Evolutionary conservation across 2,329 filamentous ascomycete species (phyloP).

Genomic region (Taxawa tesnikishii): DNA sequence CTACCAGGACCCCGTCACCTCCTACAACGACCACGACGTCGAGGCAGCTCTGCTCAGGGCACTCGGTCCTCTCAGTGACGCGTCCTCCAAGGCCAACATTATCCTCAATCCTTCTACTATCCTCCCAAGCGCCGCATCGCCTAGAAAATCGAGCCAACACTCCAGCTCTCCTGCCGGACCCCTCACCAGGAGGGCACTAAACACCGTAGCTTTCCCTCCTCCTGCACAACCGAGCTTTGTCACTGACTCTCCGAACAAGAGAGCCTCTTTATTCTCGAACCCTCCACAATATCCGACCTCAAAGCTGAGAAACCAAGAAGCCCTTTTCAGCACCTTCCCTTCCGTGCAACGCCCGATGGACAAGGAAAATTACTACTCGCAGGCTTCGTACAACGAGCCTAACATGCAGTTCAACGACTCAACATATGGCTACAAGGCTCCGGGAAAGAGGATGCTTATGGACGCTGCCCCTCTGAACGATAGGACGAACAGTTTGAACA

Average conservation of each 20-base stretch:
- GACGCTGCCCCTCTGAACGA: constrained; percentile 66
- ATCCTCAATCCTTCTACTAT: constrained; percentile 50
- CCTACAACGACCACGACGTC: constrained; percentile 30
- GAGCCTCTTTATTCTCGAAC: constrained; percentile 22
- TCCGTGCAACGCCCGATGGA: constrained; percentile 29
- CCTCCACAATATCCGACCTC: constrained; percentile 2
- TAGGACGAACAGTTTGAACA: constrained; percentile 52
- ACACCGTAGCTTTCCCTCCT: constrained; percentile 55
- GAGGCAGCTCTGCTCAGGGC: constrained; percentile 40
- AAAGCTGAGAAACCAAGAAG: constrained; percentile 19
- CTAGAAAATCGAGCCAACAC: constrained; percentile 47
- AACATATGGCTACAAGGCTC: constrained; percentile 29
- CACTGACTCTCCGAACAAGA: constrained; percentile 61
- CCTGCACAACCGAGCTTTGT: constrained; percentile 41
- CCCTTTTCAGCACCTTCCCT: constrained; percentile 38
- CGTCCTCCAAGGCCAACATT: constrained; percentile 47
- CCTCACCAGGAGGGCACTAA: constrained; percentile 51
- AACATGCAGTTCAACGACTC: constrained; percentile 21
- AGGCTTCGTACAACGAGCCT: constrained; percentile 23
- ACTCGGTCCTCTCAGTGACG: constrained; percentile 29
- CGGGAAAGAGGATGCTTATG: constrained; percentile 50
- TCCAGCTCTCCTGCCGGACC: constrained; percentile 49
- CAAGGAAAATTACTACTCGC: constrained; percentile 35
- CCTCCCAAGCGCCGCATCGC: constrained; percentile 49
- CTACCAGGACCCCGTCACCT: constrained; percentile 40